Conservation (phyloP, 495 filamentous ascomycete species). For the Venustampulla echinocandica region DNA sequence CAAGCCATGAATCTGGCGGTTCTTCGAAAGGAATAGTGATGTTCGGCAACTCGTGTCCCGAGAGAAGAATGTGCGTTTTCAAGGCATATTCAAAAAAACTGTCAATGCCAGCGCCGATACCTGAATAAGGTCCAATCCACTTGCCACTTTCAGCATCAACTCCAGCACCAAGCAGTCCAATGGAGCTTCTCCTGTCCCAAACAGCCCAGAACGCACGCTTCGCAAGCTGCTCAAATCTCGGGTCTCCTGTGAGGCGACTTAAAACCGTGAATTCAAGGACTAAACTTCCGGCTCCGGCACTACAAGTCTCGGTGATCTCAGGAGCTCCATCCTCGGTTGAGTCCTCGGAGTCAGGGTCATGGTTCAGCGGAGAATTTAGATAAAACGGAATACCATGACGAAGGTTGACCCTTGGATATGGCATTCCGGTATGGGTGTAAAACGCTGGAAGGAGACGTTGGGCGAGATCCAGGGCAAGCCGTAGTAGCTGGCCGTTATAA, state of each 20-base stretch:
- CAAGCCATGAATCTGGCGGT: conserved; percentile 32
- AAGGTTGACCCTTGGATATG: conserved; percentile 91
- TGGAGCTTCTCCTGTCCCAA: conserved; percentile 75
- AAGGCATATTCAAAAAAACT: conserved; percentile 98
- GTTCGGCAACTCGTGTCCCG: conserved; percentile 52
- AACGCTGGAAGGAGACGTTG: conserved; percentile 83
- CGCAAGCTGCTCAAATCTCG: conserved; percentile 74
- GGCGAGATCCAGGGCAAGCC: conserved; percentile 76
- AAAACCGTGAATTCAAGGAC: conserved; percentile 87
- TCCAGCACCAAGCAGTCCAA: conserved; percentile 83
- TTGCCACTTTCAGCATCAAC: conserved; percentile 86
- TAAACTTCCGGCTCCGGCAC: conserved; percentile 88
- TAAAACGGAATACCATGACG: conserved; percentile 89
- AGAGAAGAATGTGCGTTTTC: conserved; percentile 85
- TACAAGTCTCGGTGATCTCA: conserved; percentile 84
- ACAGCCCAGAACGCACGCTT: conserved; percentile 94
- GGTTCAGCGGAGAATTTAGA: conserved; percentile 64
- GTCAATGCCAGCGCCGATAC: conserved; percentile 91
- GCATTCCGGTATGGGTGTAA: conserved; percentile 77
- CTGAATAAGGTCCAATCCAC: conserved; percentile 81
- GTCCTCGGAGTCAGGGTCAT: conserved; percentile 22
- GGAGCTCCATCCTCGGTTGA: conserved; percentile 18
- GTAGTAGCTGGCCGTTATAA: conserved; percentile 86
- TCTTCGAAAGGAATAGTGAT: conserved; percentile 23
- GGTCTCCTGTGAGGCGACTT: conserved; percentile 80